A percentile compares a stretch with the other conserved stretches of the same genome.
Conservation (phyloP, 1,139 yeast genomes). For the Pichia sp. region DNA sequence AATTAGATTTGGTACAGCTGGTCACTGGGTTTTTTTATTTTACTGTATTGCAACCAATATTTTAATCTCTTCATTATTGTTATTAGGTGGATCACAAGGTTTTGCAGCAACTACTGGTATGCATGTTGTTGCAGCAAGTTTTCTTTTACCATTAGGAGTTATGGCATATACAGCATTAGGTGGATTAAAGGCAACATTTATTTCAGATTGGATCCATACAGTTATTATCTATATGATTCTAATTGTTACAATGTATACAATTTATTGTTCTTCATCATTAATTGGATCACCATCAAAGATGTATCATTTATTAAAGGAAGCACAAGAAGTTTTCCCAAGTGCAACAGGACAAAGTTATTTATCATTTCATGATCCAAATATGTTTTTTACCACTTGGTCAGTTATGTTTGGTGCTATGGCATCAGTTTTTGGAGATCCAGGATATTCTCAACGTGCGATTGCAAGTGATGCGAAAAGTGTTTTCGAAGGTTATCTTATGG, state of each 20-base stretch:
- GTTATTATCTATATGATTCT: conserved; percentile 24
- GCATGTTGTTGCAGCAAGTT: conserved; percentile 35
- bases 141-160: conserved; percentile 40
- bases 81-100: conserved; percentile 36
- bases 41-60: conserved; percentile 25
- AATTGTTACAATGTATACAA: conserved; percentile 35
- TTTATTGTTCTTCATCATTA: conserved; percentile 35
- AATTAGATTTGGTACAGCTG: conserved; percentile 40
- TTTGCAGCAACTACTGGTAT: conserved; percentile 36
- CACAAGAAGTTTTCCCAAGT: conserved; percentile 31
- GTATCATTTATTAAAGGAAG: conserved; percentile 37
- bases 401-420: conserved; percentile 22
- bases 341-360: conserved; percentile 41
- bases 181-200: conserved; percentile 40
- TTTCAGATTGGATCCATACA: conserved; percentile 29
- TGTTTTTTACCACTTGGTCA: conserved; percentile 21
- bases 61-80: conserved; percentile 30
- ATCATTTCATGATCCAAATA: conserved; percentile 37
- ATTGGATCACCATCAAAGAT: conserved; percentile 44
- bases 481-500: conserved; percentile 36
- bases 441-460: conserved; percentile 31
- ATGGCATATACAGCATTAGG: conserved; percentile 38
- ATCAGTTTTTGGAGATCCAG: conserved; percentile 25
- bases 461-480: conserved; percentile 34
- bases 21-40: conserved; percentile 22